Evolutionary conservation across 2,329 filamentous ascomycete species (phyloP), one percentile per base, ranked within the genome.

Genomic region (Neofusicoccum kwambonambiense): DNA sequence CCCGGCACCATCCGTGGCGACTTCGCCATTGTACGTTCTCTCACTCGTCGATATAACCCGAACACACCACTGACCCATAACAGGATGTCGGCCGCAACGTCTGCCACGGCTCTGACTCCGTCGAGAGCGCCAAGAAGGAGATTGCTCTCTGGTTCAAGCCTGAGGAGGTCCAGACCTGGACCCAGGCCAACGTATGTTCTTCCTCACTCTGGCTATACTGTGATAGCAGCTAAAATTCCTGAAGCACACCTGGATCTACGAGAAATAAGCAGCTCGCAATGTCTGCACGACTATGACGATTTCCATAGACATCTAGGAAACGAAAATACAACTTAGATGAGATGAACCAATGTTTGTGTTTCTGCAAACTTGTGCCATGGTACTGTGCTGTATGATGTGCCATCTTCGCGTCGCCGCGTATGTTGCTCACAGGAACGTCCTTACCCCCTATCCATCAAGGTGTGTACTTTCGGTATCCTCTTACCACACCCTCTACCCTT

Each of bases 61-160:
- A 17, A 5, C 47, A 27, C 5, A 31, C 4, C 27, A 44, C 31
- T 56, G 44, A 51, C 41, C 60, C 66, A 62, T 63, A 67, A 51
- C 22, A 8, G 82, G 89, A 92, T 76, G 90, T 93, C 79, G 95
- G 95, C 84, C 92, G 94, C 82, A 99, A 99, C 87, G 93, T 98
- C 85, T 98, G 94, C 91, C 95, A 99, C 89, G 95, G 95, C 80
- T 97, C 93, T 82, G 95, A 99, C 88, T 89, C 87, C 80, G 94
- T 99, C 83, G 95, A 99, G 89, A 97, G 88, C 86, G 95, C 95
- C 83, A 88, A 98, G 90, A 97, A 98, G 91, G 95, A 99, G 87
- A 99, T 99, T 80, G 90, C 90, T 77, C 89, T 98, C 79, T 99
- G 95, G 95, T 99, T 99, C 91, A 89, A 90, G 83, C 85, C 91